phyloP scores from a whole-genome alignment of 164 flowering plant species.

The Vitis rupestris region DNA sequence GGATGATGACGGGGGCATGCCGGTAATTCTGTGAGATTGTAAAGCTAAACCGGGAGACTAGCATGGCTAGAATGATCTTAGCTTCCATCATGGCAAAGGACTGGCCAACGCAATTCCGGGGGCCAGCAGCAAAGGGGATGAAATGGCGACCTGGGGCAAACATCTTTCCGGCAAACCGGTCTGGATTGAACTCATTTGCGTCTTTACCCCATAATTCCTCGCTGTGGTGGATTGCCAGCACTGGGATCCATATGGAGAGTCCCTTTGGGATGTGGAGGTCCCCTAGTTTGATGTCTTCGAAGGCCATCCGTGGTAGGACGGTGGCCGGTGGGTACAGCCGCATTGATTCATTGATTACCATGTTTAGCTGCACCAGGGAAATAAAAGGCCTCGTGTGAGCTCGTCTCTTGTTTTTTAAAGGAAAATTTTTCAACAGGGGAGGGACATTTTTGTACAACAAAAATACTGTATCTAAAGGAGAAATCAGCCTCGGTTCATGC shows the following conservation, averaged over 20 bases:
- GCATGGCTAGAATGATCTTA: conserved; percentile 73
- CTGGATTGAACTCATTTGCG: conserved; percentile 86
- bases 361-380: conserved; percentile 56
- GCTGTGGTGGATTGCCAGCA: conserved; percentile 82
- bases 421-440: background rate
- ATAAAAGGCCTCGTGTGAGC: background rate
- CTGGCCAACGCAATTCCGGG: conserved; percentile 87
- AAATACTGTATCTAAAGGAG: too few relatives aligned
- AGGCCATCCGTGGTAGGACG: conserved; percentile 78
- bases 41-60: conserved; percentile 67
- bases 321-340: conserved; percentile 91
- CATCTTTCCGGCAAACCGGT: conserved; percentile 57
- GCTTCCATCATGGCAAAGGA: conserved; percentile 91
- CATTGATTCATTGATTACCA: conserved; percentile 87
- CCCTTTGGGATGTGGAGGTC: conserved; percentile 86
- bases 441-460: background rate
- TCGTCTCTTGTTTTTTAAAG: too few relatives aligned
- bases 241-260: conserved; percentile 84
- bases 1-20: conserved; percentile 80
- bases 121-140: conserved; percentile 86
- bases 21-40: conserved; percentile 69
- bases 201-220: conserved; percentile 89
- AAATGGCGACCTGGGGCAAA: conserved; percentile 54
- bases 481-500: background rate
- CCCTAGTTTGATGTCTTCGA: conserved; percentile 78